phyloP scores from a whole-genome alignment of 2,329 filamentous ascomycete genomes.

The Alternaria alternata region DNA sequence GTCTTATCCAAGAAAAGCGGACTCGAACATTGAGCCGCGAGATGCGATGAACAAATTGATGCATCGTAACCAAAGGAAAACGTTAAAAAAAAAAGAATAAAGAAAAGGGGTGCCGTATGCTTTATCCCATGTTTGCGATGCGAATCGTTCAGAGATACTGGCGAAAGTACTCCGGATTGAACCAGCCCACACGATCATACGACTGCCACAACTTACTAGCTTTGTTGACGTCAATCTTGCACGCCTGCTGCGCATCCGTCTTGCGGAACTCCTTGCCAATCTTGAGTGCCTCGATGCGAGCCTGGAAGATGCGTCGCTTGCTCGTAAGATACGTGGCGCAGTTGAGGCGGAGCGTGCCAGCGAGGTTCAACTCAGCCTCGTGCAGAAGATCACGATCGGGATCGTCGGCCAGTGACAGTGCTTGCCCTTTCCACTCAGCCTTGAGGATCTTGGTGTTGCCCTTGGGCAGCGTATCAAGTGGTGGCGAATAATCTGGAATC shows the following conservation, averaged over 20 bases:
- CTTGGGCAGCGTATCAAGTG: constrained; percentile 68
- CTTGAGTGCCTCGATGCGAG: constrained; percentile 71
- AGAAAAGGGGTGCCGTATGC: not conserved
- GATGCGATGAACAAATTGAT: constrained; percentile 40
- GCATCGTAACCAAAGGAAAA: constrained; percentile 15
- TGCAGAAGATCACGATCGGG: constrained; percentile 75
- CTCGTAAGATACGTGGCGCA: constrained; percentile 90
- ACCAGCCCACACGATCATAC: constrained; percentile 87
- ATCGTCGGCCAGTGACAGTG: constrained; percentile 73
- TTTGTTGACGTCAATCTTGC: constrained; percentile 98
- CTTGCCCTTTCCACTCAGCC: constrained; percentile 85
- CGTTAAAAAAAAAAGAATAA: no score
- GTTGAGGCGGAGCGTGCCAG: constrained; percentile 80
- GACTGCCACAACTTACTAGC: constrained; percentile 91
- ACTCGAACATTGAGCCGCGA: constrained; percentile 25
- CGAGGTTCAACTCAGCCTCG: constrained; percentile 77
- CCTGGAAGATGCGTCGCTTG: constrained; percentile 89
- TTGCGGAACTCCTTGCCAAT: constrained; percentile 88
- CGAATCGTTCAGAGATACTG: constrained; percentile 49
- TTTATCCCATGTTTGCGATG: not conserved
- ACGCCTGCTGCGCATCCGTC: constrained; percentile 95
- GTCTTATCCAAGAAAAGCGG: constrained; percentile 27
- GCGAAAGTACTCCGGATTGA: constrained; percentile 64
- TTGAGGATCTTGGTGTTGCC: constrained; percentile 75
- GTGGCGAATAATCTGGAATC: constrained; percentile 77